Evolutionary conservation across 1,284 basidiomycete genomes (phyloP), one percentile per base, ranked within the genome.

Genomic region (Sanghuangporus baumii): DNA sequence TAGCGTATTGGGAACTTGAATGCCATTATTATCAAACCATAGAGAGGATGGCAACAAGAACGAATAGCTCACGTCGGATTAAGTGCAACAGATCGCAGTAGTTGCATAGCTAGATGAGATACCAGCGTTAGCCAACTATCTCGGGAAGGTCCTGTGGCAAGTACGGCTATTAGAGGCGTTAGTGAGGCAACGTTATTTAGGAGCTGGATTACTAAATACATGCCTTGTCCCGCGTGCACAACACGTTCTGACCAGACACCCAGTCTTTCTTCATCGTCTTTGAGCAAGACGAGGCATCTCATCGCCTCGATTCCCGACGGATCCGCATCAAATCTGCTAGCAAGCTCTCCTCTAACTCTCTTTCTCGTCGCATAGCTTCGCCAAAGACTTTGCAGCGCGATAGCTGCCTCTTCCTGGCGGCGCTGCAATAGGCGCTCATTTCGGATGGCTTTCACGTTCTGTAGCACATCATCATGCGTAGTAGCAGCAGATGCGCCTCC

Each of bases 351-450:
- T 67, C 81, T 77, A 5, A 80, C 75, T 7, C 61, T 66, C 55
- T 72, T 73, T 1, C 76, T 77, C 55, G 81, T 77, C 23, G 67
- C 66, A 4, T 76, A 67, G 1, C 84, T 84, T 16, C 87, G 73
- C 83, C 84, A 91, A 81, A 82, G 86, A n/a, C 81, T 79, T 70
- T 93, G 90, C 43, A 94, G 79, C 50, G 72, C 74, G 2, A 78
- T 70, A 0, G 88, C 88, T 40, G 78, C 81, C 31, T 88, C 84
- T 50, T 83, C 79, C 60, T 78, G 77, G 60, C 76, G 78, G 60
- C 85, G 82, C 20, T 77, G 74, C 55, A 81, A 78, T 52, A 82
- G 77, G 20, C 91, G 80, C 67, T 86, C 82, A 57, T 78, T 74
- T 43, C 89, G 79, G 59, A 81, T 77, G 7, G 76, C 75, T 67